A percentile compares a stretch with the other conserved stretches of the same genome.
These are phyloP conservation scores for Rhinocladiella mackenziei DNA, from an alignment of 2,329 filamentous ascomycete genomes.

Conservation along the genomic window DNA sequence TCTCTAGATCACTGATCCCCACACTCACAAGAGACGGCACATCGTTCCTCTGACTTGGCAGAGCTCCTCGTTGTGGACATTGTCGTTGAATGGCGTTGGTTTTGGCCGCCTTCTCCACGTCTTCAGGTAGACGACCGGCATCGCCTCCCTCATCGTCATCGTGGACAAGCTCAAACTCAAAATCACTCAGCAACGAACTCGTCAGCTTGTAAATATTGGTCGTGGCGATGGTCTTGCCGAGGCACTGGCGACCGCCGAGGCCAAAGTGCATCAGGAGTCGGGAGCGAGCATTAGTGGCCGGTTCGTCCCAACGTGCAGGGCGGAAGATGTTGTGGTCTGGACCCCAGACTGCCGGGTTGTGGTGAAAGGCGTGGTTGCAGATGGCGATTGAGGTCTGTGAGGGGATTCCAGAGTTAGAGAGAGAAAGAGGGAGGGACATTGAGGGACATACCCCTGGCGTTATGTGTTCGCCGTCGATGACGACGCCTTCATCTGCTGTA, in stretches of 20 bases:
- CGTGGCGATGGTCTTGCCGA: conserved; percentile 37
- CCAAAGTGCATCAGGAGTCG: conserved; percentile 37
- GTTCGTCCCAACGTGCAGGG: conserved; percentile 32
- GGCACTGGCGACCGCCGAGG: conserved; percentile 34
- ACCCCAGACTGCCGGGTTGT: conserved; percentile 35
- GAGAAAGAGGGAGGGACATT: too few species aligned
- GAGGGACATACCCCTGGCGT: conserved; percentile 31
- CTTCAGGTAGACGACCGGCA: not conserved
- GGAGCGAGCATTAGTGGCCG: conserved; percentile 19
- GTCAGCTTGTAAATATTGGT: conserved; percentile 37
- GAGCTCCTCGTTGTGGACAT: too few species aligned
- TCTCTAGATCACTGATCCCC: not conserved
- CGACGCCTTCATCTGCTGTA: conserved; percentile 28
- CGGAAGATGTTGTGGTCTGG: conserved; percentile 34
- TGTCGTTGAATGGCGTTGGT: too few species aligned
- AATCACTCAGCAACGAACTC: conserved; percentile 34
- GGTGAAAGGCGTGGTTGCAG: conserved; percentile 37
- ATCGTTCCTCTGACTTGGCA: too few species aligned
- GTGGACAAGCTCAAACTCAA: conserved; percentile 34
- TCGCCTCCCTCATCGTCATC: conserved; percentile 16
- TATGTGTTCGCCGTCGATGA: conserved; percentile 31
- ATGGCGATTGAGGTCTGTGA: conserved; percentile 36
- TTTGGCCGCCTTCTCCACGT: too few species aligned
- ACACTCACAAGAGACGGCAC: not conserved
- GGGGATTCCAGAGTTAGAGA: too few species aligned